Evolutionary conservation across 2,329 filamentous ascomycete genomes (phyloP).

Genomic region (Scopulariopsis brevicaulis): DNA sequence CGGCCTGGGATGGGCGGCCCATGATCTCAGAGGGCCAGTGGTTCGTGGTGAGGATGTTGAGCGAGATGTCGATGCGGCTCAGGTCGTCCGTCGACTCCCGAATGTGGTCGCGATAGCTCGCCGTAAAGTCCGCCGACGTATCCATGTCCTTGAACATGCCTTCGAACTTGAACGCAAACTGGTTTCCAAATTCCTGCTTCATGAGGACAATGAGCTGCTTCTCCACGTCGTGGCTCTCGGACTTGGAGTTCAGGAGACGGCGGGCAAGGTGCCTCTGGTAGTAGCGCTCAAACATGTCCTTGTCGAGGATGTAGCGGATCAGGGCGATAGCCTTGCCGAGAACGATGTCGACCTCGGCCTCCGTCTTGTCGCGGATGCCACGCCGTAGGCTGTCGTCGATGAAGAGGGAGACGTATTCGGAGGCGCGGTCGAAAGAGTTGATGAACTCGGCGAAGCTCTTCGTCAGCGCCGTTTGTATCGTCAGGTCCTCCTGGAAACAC

Average conservation of each 20-base stretch:
- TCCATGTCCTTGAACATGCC: constrained; percentile 97
- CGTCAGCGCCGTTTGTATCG: constrained; percentile 71
- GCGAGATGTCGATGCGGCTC: constrained; percentile 58
- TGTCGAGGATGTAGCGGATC: constrained; percentile 79
- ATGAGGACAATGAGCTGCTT: constrained; percentile 93
- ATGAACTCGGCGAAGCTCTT: constrained; percentile 89
- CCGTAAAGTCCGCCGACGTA: constrained; percentile 71
- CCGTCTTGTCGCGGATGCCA: constrained; percentile 85
- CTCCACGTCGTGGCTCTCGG: constrained; percentile 83
- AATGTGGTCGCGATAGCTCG: constrained; percentile 62
- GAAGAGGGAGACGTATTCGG: constrained; percentile 90
- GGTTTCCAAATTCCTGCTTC: constrained; percentile 92
- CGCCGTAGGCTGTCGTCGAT: constrained; percentile 95
- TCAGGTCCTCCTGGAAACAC: constrained; percentile 66
- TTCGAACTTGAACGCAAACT: constrained; percentile 87
- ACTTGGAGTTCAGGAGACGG: constrained; percentile 77
- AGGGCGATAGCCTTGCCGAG: constrained; percentile 84
- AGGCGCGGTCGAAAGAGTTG: constrained; percentile 74
- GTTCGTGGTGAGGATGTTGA: constrained; percentile 83
- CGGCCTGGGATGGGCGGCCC: constrained; percentile 33
- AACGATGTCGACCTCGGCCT: constrained; percentile 71
- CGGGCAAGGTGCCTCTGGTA: constrained; percentile 95
- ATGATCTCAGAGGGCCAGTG: constrained; percentile 92
- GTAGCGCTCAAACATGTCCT: constrained; percentile 91
- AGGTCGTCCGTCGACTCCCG: constrained; percentile 32